Base-by-base conservation (phyloP, 805 yeast species). In the Metschnikowia gelsemii region DNA sequence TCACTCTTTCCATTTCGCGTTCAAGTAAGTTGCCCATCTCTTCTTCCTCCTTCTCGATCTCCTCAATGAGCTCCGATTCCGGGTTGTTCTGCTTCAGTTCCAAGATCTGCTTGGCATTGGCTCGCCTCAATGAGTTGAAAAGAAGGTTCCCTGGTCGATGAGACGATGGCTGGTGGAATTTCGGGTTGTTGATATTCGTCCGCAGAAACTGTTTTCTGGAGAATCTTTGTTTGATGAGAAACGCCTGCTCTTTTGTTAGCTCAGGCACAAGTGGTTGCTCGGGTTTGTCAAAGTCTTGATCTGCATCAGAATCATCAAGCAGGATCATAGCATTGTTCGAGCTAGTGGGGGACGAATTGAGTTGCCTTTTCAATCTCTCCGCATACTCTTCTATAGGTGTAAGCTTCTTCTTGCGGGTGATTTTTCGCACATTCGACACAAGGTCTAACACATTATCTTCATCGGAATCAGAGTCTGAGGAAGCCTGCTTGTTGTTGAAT, bases 1-100 rank as follows among this genome's bases (percentile, higher is more conserved):
- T 58, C 12, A 65, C 75, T 49, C 81, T 66, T 42, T 71, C 72
- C 46, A 76, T 69, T 53, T 76, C 81, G 43, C 75, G 66, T 48
- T 76, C 77, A 49, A 79, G 62, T 30, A 70, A 58, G 8, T 64
- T 57, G 5, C 69, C 73, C 73, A 70, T 68, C 19, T 62, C 62
- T 34, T 68, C 73, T 31, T 70, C 75, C 36, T 70, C 73, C 46
- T 62, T 60, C 36, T 69, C 72, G 28, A 68, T 58, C 39, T 68
- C 72, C 33, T 64, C 62, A 9, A 61, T 42, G 16, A 58, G 49
- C 21, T 59, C 62, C n/a, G 54, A 45, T 32, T 63, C 59, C 4
- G 53, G 53, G 33, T 57, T 51, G 23, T 40, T 42, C 18, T 46
- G 35, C 25, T 52, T 56, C 33, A 54, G 43, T 3, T 54, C 56